These are phyloP conservation scores for Fusarium dlaminii DNA, from an alignment of 2,329 filamentous ascomycete genomes.

Conservation along the genomic window DNA sequence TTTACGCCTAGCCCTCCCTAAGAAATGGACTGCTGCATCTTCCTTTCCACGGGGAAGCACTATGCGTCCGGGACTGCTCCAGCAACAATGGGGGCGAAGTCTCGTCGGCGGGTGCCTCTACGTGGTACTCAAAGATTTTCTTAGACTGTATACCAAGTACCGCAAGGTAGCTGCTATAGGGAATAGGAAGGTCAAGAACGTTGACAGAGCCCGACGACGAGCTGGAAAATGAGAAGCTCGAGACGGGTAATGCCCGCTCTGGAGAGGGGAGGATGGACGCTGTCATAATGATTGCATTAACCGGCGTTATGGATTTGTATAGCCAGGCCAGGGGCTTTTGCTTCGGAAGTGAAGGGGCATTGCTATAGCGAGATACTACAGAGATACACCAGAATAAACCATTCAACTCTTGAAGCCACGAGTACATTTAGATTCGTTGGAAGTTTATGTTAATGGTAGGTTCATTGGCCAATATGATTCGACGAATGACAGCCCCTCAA, in stretches of 20 bases:
- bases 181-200: conserved; percentile 64
- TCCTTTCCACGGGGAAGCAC: conserved; percentile 36
- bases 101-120: conserved; percentile 89
- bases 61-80: conserved; percentile 72
- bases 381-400: conserved; percentile 7
- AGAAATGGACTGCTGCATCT: conserved; percentile 66
- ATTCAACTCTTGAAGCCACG: conserved; percentile 3
- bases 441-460: not conserved
- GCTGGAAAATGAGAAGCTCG: conserved; percentile 51
- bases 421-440: not conserved
- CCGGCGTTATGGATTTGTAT: conserved; percentile 29
- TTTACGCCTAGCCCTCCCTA: conserved; percentile 74
- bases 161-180: conserved; percentile 65
- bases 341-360: not conserved
- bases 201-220: conserved; percentile 49
- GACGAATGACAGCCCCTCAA: not conserved
- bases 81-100: conserved; percentile 88
- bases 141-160: conserved; percentile 71
- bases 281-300: conserved; percentile 26
- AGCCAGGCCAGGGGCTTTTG: conserved; percentile 1
- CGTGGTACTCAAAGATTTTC: conserved; percentile 79
- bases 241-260: conserved; percentile 3
- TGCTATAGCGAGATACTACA: conserved; percentile 1
- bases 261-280: not conserved
- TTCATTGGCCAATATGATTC: not conserved